Base-by-base conservation (phyloP, 1,139 yeast species). In the Kurtzmaniella quercitrusa region DNA sequence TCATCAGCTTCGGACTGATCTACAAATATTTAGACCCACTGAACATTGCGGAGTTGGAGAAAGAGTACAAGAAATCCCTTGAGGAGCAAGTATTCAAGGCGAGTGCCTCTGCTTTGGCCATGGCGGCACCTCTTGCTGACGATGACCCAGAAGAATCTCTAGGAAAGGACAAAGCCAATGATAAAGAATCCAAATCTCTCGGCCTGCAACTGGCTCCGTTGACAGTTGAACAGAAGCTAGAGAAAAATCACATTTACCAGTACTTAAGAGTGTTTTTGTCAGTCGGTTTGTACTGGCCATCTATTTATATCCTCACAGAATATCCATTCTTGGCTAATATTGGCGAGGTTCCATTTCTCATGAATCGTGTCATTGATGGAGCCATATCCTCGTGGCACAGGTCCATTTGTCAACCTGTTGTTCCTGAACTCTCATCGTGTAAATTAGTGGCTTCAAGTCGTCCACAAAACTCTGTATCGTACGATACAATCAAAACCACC, bases 111-210 rank as follows among this genome's bases (percentile, higher is more conserved):
- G 95, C 96, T 0, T 66, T 91, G 43, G 94, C 97, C 0, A 62
- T 89, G 52, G 96, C 97, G 2, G 94, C 95, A 6, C 95, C 96
- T 1, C 67, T 91, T 40, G 72, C 75, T 5, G 84, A 82, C 41
- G 95, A 84, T 18, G 85, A 79, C 15, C 85, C 75, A 5, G 79
- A 73, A 7, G 58, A 48, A 11, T 48, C 42, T 6, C 56, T 50
- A 38, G 29, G 12, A 10, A 31, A 33, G 24, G 11, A 12, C 5
- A 14, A 40, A 2, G 24, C 34, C 4, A 39, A 25, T 23, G 34
- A 9, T 38, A 34, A 10, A 33, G 38, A 11, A 9, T 44, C n/a
- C 25, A 34, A 31, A 15, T n/a, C 36, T 5, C 6, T 12, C 11
- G 17, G 15, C 17, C 7, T n/a, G 17, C 42, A 42, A 24, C 18